phyloP scores from a whole-genome alignment of 2,329 filamentous ascomycete species.

The Fusarium tuaranense region DNA sequence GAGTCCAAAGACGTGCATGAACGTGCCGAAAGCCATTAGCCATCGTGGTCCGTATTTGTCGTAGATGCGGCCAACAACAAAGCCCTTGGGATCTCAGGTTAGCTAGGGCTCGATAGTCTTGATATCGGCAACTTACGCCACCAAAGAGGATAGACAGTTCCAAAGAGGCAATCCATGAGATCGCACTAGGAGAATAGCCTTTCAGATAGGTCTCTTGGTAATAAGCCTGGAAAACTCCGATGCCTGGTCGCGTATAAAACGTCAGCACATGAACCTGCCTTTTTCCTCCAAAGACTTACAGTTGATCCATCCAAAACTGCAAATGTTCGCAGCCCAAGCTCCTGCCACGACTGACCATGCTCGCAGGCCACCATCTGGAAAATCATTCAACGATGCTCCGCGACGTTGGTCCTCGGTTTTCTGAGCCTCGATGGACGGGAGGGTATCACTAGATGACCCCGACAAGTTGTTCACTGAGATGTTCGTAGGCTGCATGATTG shows the following conservation, averaged over 20 bases:
- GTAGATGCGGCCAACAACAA: slow-evolving; percentile 70
- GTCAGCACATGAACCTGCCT: background rate
- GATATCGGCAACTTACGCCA: background rate
- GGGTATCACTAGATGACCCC: background rate
- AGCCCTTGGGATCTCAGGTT: slow-evolving; percentile 53
- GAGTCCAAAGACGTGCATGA: slow-evolving; percentile 70
- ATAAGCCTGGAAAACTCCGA: background rate
- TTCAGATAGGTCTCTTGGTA: background rate
- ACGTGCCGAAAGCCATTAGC: slow-evolving; percentile 63
- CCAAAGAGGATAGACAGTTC: background rate
- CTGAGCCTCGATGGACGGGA: background rate
- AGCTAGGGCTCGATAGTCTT: background rate
- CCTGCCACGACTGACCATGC: background rate
- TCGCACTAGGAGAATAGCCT: background rate
- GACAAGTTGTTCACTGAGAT: background rate
- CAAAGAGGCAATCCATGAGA: slow-evolving; percentile 1
- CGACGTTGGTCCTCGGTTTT: background rate
- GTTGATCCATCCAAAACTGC: slow-evolving; percentile 4
- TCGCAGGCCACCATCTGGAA: background rate
- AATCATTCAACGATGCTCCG: background rate
- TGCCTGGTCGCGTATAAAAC: background rate
- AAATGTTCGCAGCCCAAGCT: background rate
- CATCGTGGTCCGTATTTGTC: slow-evolving; percentile 73
- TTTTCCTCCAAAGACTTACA: background rate
- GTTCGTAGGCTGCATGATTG: background rate